Evolutionary conservation across 2,329 filamentous ascomycete genomes (phyloP), one percentile per base, ranked within the genome.

Genomic region (Periglandula ipomoeae): DNA sequence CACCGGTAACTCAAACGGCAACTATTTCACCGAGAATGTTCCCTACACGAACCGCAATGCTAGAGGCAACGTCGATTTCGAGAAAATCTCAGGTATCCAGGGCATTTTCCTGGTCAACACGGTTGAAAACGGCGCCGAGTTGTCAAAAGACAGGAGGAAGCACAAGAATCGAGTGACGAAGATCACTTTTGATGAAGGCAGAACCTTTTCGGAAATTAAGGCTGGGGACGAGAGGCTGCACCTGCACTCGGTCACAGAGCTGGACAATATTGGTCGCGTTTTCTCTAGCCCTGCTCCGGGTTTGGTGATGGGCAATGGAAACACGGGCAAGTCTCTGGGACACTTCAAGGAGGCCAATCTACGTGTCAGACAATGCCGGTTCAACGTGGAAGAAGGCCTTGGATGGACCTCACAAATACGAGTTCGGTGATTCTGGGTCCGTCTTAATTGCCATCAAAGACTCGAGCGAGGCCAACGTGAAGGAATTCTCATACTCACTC

Each of bases 1-100:
- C 61, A 95, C 89, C 5, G 97, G 91, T 63, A 98, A 98, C 64
- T 97, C 90, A 27, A 94, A 97, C 62, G 93, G 93, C 52, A 96
- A 89, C 2, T 96, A 91, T 66, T 98, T 97, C 64, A 93, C 87
- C 2, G 83, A 85, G 60, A 97, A 95, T 59, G 78, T 91, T 49
- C 87, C 94, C 51, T 85, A 96, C 64, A 96, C 91, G 30, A 97
- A 98, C 65, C 85, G 90, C 58, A 86, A 91, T 59, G 58, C 64
- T 9, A 68, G 70, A 24, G 89, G 89, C 3, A 79, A 82, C 50
- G 90, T 98, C 45, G 93, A 98, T 65, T 98, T 97, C 59, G 93
- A 98, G 64, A 95, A 95, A 68, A 82, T 98, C 46, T 78, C 85
- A 37, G 85, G 85, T 48, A 91, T 98, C 32, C 90, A 97, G 63